phyloP scores from a whole-genome alignment of 345 rosid species.

The Camelina hispida region DNA sequence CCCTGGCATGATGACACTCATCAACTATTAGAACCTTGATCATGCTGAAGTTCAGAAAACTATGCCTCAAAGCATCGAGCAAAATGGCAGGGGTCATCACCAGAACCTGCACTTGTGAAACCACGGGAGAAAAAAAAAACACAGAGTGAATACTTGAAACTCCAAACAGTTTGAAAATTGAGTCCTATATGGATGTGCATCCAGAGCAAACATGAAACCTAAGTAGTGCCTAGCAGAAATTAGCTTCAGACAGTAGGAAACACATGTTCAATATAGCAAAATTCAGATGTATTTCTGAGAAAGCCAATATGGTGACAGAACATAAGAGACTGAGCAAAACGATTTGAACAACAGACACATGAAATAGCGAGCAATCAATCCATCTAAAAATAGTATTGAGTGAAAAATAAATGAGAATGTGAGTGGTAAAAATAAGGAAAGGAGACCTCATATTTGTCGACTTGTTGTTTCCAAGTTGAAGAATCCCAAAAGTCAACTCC shows the following conservation, averaged over 20 bases:
- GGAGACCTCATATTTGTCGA: conserved; percentile 67
- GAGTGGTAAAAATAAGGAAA: conserved; percentile 10
- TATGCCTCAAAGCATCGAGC: conserved; percentile 70
- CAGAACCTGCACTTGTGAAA: conserved; percentile 61
- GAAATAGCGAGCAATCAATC: not conserved
- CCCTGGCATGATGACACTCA: conserved; percentile 91
- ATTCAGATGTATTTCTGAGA: conserved; percentile 5
- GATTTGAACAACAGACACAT: not conserved
- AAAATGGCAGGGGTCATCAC: conserved; percentile 95
- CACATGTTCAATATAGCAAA: not conserved
- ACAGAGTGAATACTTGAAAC: conserved; percentile 21
- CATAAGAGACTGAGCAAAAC: too few species aligned
- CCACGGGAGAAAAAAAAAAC: not conserved
- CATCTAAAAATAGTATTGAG: not conserved
- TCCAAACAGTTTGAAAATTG: conserved; percentile 1
- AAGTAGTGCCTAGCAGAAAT: not conserved
- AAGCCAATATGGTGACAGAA: too few species aligned
- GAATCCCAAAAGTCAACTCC: conserved; percentile 77
- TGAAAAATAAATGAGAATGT: not conserved
- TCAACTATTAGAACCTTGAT: conserved; percentile 84
- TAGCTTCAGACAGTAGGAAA: not conserved
- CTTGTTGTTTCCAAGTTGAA: conserved; percentile 60
- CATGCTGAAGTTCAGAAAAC: conserved; percentile 58
- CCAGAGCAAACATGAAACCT: not conserved
- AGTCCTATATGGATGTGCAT: not conserved